Evolutionary conservation across 306 rosid species (phyloP).

Genomic region (Datisca glomerata): DNA sequence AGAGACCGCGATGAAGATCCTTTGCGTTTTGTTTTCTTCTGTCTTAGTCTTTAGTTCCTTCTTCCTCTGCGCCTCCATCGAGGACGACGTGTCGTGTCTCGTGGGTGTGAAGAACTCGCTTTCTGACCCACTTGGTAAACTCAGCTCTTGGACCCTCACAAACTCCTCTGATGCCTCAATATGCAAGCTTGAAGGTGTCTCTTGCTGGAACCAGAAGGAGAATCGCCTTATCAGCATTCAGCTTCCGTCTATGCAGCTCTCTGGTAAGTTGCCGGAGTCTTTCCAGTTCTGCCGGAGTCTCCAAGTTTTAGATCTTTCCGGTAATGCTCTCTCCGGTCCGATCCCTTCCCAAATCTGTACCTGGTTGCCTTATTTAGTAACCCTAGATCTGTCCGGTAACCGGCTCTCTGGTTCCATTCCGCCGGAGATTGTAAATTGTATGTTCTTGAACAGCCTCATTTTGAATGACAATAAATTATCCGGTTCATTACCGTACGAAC

Average conservation of each 20-base stretch:
- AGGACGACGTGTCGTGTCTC: conserved; percentile 36
- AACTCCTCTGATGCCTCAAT: conserved; percentile 32
- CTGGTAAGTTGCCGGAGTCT: conserved; percentile 33
- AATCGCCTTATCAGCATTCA: conserved; percentile 41
- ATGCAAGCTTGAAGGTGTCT: conserved; percentile 38
- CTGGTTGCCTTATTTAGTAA: conserved; percentile 48
- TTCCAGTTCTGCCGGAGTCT: conserved; percentile 43
- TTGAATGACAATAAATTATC: conserved; percentile 22
- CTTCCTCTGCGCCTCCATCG: conserved; percentile 12
- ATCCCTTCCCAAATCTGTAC: conserved; percentile 34
- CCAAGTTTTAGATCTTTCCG: conserved; percentile 32
- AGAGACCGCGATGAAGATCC: conserved; percentile 13
- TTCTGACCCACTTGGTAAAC: conserved; percentile 24
- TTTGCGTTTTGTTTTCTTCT: background rate
- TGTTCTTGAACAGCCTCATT: conserved; percentile 33
- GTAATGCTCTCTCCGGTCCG: conserved; percentile 29
- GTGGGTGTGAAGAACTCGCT: conserved; percentile 31
- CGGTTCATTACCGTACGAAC: conserved; percentile 40
- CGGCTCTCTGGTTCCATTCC: conserved; percentile 39
- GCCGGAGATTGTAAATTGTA: conserved; percentile 37
- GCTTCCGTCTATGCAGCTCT: conserved; percentile 33
- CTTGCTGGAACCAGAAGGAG: conserved; percentile 57
- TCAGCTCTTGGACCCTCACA: conserved; percentile 26
- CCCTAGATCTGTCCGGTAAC: conserved; percentile 42
- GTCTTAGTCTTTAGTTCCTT: conserved; percentile 11